Percentiles rank a stretch among this genome's conserved stretches.
phyloP scores from a whole-genome alignment of 2,329 filamentous ascomycete genomes.

The Apiospora malaysiana region DNA sequence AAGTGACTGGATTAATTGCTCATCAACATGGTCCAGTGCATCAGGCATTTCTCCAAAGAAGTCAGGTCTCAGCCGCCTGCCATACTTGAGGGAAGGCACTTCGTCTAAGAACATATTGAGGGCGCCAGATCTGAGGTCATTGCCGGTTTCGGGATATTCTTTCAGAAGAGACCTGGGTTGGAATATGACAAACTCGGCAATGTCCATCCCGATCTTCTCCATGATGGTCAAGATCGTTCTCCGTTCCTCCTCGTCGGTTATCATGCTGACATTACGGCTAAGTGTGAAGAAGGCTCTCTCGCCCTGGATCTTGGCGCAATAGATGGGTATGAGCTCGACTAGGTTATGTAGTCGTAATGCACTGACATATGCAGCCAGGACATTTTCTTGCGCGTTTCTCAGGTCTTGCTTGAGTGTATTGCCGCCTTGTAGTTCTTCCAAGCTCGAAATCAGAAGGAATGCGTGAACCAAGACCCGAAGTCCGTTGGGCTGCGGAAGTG shows the following conservation, averaged over 20 bases:
- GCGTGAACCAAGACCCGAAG: conserved; percentile 73
- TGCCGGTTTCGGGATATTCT: conserved; percentile 46
- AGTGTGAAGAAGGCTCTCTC: conserved; percentile 73
- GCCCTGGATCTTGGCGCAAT: conserved; percentile 78
- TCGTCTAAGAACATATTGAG: conserved; percentile 59
- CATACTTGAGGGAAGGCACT: conserved; percentile 59
- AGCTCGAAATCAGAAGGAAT: conserved; percentile 68
- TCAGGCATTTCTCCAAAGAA: conserved; percentile 71
- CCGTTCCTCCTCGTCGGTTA: conserved; percentile 70
- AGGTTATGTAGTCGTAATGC: conserved; percentile 75
- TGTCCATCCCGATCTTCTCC: conserved; percentile 74
- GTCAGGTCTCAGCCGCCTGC: conserved; percentile 70
- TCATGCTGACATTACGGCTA: conserved; percentile 76
- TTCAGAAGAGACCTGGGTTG: conserved; percentile 63
- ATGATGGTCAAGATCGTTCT: conserved; percentile 75
- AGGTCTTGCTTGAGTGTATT: conserved; percentile 43
- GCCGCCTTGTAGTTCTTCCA: conserved; percentile 62
- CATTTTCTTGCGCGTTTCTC: conserved; percentile 68
- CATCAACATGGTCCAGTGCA: conserved; percentile 65
- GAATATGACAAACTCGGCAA: conserved; percentile 73
- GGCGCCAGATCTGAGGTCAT: conserved; percentile 47
- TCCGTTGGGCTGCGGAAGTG: conserved; percentile 64
- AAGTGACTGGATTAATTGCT: conserved; percentile 75
- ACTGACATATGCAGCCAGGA: conserved; percentile 82
- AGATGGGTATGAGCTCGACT: conserved; percentile 82